Base-by-base conservation (phyloP, 805 yeast genomes). In the Cyberlindnera mrakii region DNA sequence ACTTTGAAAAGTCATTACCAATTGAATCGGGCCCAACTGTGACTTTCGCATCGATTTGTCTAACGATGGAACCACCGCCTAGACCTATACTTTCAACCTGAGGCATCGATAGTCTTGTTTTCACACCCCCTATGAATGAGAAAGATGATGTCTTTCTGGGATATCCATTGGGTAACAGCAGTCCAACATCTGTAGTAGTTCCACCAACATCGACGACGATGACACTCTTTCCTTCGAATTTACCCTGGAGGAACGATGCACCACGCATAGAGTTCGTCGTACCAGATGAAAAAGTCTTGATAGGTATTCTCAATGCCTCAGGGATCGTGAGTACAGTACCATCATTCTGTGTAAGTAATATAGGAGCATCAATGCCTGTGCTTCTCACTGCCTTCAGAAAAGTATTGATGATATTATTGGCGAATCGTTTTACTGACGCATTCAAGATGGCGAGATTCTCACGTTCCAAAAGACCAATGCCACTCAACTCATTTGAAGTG, bases 1-100 rank as follows among this genome's bases (percentile, higher is more conserved):
- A 63, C 45, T 56, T 58, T 1, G 52, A 53, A 25, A 59, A 54
- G 23, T 71, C 72, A 34, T 63, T 53, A 6, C 77, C 78, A 17
- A 68, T 68, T n/a, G 77, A 71, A 37, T 72, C 77, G 0, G 78
- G 77, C 1, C 78, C 78, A 27, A 72, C 59, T 4, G 68, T 58
- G 4, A 69, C 36, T 2, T 43, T 31, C 4, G 42, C 54, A 20
- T 49, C 51, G 2, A 46, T 46, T 14, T 50, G 57, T 37, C 71
- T 51, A 9, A 73, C 73, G 16, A 69, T 62, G 3, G 77, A 72
- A 3, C 78, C 78, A 42, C 77, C 77, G 30, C 78, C 78, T 4
- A 73, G 60, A 0, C 78, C 78, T 42, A 74, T 65, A 46, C 72
- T 65, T 49, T 69, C 75, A 16, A 70, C 75, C 29, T 71, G 75